phyloP scores from a whole-genome alignment of 768 basidiomycete genomes.

The Lactifluus volemus region DNA sequence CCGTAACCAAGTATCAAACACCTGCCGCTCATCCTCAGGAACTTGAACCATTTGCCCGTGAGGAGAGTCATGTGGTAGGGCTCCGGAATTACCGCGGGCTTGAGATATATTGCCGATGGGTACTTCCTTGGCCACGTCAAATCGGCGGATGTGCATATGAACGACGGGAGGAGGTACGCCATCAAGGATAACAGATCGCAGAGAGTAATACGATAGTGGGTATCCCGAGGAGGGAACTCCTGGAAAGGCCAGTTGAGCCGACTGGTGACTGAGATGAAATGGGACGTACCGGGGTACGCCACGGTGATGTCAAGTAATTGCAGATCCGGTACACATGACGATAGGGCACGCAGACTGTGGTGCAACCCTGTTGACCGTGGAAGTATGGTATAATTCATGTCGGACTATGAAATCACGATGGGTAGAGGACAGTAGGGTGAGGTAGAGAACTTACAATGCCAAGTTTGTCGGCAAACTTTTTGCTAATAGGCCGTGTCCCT shows the following conservation, averaged over 20 bases:
- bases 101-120: slow-evolving; percentile 56
- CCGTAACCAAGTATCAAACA: slow-evolving; percentile 80
- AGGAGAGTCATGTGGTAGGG: slow-evolving; percentile 26
- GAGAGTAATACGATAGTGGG: slow-evolving; percentile 83
- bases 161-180: slow-evolving; percentile 76
- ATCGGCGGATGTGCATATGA: slow-evolving; percentile 80
- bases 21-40: slow-evolving; percentile 27
- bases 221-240: slow-evolving; percentile 73
- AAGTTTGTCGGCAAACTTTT: slow-evolving; percentile 80
- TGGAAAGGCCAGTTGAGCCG: slow-evolving; percentile 24
- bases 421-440: neutral
- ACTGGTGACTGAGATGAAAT: neutral
- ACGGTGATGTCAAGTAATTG: slow-evolving; percentile 87
- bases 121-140: slow-evolving; percentile 54
- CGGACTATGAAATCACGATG: slow-evolving; percentile 39
- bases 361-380: slow-evolving; percentile 90
- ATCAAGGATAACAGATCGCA: slow-evolving; percentile 80
- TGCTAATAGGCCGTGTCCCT: slow-evolving; percentile 77
- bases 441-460: slow-evolving; percentile 59
- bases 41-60: slow-evolving; percentile 26
- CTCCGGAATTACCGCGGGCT: slow-evolving; percentile 26
- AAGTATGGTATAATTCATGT: slow-evolving; percentile 73
- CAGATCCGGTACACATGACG: slow-evolving; percentile 66
- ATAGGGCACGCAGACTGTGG: slow-evolving; percentile 73
- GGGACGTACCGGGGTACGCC: slow-evolving; percentile 69